Conservation (phyloP, 2,329 filamentous ascomycete genomes). For the Phyllosticta citriasiana region DNA sequence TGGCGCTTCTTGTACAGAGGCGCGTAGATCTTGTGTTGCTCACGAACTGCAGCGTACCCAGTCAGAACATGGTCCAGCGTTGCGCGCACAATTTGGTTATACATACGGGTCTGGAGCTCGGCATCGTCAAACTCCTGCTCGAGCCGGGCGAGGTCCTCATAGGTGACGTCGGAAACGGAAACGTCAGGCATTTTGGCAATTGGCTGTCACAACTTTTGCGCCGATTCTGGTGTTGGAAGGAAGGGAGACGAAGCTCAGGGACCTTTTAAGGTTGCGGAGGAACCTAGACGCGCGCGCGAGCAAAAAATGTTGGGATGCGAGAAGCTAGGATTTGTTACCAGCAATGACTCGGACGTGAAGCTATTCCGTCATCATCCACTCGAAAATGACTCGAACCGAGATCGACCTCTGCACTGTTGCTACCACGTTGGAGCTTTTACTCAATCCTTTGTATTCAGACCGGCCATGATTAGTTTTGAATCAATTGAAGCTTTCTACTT, state of each 20-base stretch:
- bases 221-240: neutral
- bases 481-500: neutral
- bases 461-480: neutral
- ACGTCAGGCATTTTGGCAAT: neutral
- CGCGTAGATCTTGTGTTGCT: slow-evolving; percentile 57
- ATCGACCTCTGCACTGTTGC: neutral
- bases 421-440: neutral
- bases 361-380: neutral
- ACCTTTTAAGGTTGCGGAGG: neutral
- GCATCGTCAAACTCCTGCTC: slow-evolving; percentile 77
- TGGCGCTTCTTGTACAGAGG: slow-evolving; percentile 70
- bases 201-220: neutral
- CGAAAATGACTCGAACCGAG: neutral
- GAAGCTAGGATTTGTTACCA: slow-evolving; percentile 8
- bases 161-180: slow-evolving; percentile 38
- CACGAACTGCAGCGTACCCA: slow-evolving; percentile 49
- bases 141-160: slow-evolving; percentile 68
- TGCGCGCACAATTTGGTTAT: neutral
- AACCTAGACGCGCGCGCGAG: neutral
- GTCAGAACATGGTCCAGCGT: neutral
- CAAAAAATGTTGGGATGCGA: slow-evolving; percentile 12
- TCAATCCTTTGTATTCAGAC: neutral
- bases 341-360: neutral
- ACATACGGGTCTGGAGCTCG: slow-evolving; percentile 73
- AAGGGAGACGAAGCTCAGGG: neutral